A percentile compares a stretch with the other conserved stretches of the same genome.
These are phyloP conservation scores for Polygonum aviculare DNA, from an alignment of 148 eudicot species.

Conservation along the genomic window DNA sequence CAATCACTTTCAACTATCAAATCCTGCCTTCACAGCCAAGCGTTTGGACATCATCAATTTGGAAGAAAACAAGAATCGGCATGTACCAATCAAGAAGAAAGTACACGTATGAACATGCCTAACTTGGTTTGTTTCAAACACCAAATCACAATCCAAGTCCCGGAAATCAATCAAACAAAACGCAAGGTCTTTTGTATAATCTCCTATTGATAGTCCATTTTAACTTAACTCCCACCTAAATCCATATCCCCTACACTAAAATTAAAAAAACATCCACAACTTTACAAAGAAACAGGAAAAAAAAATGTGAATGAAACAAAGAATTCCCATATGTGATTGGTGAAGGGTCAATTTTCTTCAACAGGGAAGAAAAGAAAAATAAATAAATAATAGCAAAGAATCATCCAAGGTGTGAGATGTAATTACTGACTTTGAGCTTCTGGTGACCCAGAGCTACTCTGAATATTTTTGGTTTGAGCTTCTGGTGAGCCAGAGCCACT, in stretches of 20 bases:
- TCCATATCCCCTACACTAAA: not conserved
- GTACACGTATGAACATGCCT: not conserved
- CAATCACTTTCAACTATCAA: not conserved
- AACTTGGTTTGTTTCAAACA: conserved; percentile 1
- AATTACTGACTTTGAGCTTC: not conserved
- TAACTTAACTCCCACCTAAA: not conserved
- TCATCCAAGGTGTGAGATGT: not conserved
- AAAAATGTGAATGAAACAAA: not conserved
- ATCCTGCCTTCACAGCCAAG: not conserved
- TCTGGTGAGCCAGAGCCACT: not conserved
- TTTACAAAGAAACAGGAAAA: not conserved
- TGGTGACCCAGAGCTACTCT: not conserved
- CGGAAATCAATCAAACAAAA: not conserved
- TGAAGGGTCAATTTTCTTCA: too few species aligned
- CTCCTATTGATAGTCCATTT: not conserved
- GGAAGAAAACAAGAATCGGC: too few species aligned
- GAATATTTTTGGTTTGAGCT: not conserved
- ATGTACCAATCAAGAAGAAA: not conserved
- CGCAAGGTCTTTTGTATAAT: not conserved
- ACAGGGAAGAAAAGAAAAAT: not conserved
- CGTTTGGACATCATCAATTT: not conserved
- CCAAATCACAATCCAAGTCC: not conserved
- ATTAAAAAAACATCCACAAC: not conserved
- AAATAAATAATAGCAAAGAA: not conserved
- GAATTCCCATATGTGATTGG: not conserved